Base-by-base conservation (phyloP, 2,329 filamentous ascomycete species). In the Biscogniauxia marginata region DNA sequence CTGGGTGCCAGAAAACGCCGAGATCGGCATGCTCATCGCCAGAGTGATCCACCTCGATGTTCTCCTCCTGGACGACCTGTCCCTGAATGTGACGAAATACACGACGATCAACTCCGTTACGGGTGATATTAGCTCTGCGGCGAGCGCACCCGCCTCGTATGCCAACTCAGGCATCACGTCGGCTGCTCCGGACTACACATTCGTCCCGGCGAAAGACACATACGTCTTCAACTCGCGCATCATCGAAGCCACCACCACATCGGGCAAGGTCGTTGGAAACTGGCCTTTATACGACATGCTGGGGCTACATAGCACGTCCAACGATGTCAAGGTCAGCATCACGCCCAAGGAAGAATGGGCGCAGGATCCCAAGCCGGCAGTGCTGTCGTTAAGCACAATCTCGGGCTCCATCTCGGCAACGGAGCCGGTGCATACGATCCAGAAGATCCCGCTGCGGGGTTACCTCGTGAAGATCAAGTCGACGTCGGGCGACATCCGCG, bases 261-360 rank as follows among this genome's bases (percentile, higher is more conserved):
- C 78, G 1, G 78, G 78, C 7, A 50, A 67, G 13, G 75, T 84
- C 58, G 56, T 57, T 13, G 82, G 82, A 24, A 75, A 73, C 66
- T 83, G 79, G 71, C 79, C 81, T 0, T 70, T 84, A 1, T 79
- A 77, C 64, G 78, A 83, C 62, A 67, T 74, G 24, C 73, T 84
- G 11, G 68, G 71, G 18, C 66, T 83, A n/a, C 61, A 69, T 18
- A 75, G 77, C 7, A 70, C 71, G 0, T 78, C 80, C 0, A 82
- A 81, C 48, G 62, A 71, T 52, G 67, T 83, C 54, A 56, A 56
- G 16, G 70, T 73, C 3, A 71, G 70, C 30, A 68, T 84, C 52
- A 70, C 67, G 11, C 78, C 78, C 5, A 71, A 79, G 61, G 66
- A 70, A 0, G 74, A 63, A n/a, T 67, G 73, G 43, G 59, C 69